phyloP scores from a whole-genome alignment of 2,329 filamentous ascomycete genomes.

The Calonectria crousiana region DNA sequence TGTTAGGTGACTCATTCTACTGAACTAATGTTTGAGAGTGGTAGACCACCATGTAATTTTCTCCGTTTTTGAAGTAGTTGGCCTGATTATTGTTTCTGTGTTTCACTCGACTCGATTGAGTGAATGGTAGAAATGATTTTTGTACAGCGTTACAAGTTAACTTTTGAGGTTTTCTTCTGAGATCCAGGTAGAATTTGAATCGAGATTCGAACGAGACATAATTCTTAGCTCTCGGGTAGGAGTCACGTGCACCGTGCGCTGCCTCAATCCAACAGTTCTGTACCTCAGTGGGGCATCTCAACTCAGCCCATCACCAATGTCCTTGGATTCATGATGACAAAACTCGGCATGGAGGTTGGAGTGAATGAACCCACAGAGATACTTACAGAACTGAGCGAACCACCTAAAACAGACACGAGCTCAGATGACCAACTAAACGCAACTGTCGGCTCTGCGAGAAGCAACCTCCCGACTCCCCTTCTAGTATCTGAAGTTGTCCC shows the following conservation, averaged over 20 bases:
- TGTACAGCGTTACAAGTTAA: background rate
- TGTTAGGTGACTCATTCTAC: background rate
- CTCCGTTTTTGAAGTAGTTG: background rate
- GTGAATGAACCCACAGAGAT: background rate
- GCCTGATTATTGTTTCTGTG: background rate
- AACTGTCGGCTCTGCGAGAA: background rate
- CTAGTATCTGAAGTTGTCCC: background rate
- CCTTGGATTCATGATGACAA: background rate
- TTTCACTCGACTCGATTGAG: background rate
- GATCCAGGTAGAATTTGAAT: background rate
- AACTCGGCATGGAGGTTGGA: background rate
- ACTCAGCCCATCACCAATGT: background rate
- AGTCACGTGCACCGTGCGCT: background rate
- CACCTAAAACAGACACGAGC: background rate
- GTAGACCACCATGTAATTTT: too few species aligned
- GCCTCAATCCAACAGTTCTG: background rate
- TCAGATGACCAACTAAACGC: background rate
- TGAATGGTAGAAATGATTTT: background rate
- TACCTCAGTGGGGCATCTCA: background rate
- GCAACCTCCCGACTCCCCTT: background rate
- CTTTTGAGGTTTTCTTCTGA: background rate
- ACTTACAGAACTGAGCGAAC: background rate
- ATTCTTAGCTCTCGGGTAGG: background rate
- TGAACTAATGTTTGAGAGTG: too few species aligned
- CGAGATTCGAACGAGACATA: background rate